phyloP scores from a whole-genome alignment of 345 rosid species.

The Salix dunnii region DNA sequence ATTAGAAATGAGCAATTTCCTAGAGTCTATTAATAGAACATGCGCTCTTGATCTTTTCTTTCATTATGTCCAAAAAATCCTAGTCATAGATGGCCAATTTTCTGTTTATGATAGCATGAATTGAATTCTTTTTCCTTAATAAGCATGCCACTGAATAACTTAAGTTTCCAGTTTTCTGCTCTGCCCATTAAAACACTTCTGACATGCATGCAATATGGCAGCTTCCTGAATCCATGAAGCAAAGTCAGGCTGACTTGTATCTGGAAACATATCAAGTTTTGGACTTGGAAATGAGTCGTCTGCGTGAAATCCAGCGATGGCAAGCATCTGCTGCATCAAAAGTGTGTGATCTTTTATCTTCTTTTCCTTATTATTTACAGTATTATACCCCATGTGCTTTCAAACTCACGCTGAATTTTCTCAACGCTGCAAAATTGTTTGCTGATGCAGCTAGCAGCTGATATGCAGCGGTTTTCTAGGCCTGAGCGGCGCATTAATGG shows the following conservation, averaged over 20 bases:
- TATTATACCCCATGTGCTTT: slow-evolving; percentile 1
- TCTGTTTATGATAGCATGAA: neutral
- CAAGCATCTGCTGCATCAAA: slow-evolving; percentile 90
- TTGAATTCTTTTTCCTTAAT: neutral
- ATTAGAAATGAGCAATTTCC: too few relatives aligned
- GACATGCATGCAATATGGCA: slow-evolving; percentile 32
- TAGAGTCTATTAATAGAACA: neutral
- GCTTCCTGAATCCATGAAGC: slow-evolving; percentile 99
- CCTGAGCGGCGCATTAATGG: slow-evolving; percentile 97
- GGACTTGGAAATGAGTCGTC: slow-evolving; percentile 97
- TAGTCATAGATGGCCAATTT: neutral
- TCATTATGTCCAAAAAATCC: neutral
- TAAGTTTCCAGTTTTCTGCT: neutral
- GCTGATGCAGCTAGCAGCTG: slow-evolving; percentile 86
- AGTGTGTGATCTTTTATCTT: slow-evolving; percentile 34
- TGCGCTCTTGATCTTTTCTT: neutral
- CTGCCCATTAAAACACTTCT: neutral
- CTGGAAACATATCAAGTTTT: slow-evolving; percentile 97
- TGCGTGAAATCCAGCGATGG: slow-evolving; percentile 97
- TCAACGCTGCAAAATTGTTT: slow-evolving; percentile 13
- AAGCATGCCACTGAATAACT: neutral
- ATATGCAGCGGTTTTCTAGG: slow-evolving; percentile 98
- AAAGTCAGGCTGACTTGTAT: slow-evolving; percentile 94
- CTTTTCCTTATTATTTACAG: slow-evolving; percentile 1
- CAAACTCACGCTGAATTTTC: slow-evolving; percentile 1